Percentiles rank a stretch among this genome's conserved stretches.
These are phyloP conservation scores for Eucalyptus regnans DNA, from an alignment of 345 rosid genomes.

Conservation along the genomic window DNA sequence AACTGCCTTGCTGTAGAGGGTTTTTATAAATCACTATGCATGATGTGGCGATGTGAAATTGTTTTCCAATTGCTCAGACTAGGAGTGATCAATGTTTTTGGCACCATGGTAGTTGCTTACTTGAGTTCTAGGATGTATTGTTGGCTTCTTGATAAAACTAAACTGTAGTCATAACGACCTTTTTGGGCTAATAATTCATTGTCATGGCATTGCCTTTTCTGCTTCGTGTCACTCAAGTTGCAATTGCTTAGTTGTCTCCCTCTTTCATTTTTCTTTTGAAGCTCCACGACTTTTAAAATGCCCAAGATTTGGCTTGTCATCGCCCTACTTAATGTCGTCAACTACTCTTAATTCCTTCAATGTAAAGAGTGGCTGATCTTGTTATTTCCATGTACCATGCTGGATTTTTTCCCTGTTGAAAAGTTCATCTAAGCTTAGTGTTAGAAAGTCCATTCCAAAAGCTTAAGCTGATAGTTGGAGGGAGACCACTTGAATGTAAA, in stretches of 20 bases:
- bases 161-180: not conserved
- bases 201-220: not conserved
- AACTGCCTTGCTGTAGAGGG: not conserved
- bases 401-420: not conserved
- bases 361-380: not conserved
- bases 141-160: not conserved
- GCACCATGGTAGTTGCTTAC: not conserved
- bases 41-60: not conserved
- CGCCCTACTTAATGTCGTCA: not conserved
- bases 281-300: not conserved
- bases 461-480: not conserved
- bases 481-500: not conserved
- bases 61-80: not conserved
- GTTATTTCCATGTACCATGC: not conserved
- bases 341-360: not conserved
- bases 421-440: not conserved
- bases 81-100: not conserved
- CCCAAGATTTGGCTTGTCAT: not conserved
- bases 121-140: not conserved
- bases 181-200: not conserved
- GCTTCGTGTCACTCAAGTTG: not conserved
- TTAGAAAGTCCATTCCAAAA: not conserved
- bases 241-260: not conserved
- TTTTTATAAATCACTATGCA: not conserved
- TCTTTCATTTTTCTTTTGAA: not conserved